These are phyloP conservation scores for Orychophragmus violaceus DNA, from an alignment of 345 rosid species.

Conservation along the genomic window DNA sequence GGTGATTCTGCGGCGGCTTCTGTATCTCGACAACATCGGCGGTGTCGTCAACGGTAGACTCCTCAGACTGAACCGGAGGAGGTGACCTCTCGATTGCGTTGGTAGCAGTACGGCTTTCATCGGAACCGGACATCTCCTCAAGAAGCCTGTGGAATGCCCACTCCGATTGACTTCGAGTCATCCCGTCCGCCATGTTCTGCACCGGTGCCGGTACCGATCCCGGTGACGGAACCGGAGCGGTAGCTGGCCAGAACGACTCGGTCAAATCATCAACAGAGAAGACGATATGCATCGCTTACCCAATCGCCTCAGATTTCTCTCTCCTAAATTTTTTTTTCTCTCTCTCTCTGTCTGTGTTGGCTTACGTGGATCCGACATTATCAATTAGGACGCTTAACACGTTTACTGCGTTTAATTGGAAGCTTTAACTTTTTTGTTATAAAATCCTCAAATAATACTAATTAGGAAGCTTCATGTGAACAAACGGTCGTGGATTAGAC, in stretches of 20 bases:
- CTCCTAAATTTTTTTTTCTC: background rate
- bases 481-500: too few relatives aligned
- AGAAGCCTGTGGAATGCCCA: slow-evolving; percentile 65
- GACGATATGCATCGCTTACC: slow-evolving; percentile 40
- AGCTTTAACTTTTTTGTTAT: background rate
- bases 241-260: slow-evolving; percentile 51
- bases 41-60: slow-evolving; percentile 31
- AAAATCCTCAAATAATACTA: background rate
- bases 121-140: slow-evolving; percentile 36
- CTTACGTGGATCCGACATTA: slow-evolving; percentile 27
- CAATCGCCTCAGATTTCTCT: slow-evolving; percentile 27
- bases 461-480: background rate
- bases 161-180: slow-evolving; percentile 60
- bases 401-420: slow-evolving; percentile 13
- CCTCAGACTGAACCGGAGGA: slow-evolving; percentile 26
- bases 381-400: slow-evolving; percentile 3
- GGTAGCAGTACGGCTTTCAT: slow-evolving; percentile 20
- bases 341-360: background rate
- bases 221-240: slow-evolving; percentile 29
- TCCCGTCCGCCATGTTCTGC: slow-evolving; percentile 25
- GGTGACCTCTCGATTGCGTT: slow-evolving; percentile 29
- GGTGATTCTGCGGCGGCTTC: slow-evolving; percentile 12
- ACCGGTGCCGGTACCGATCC: background rate
- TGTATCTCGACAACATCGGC: slow-evolving; percentile 47
- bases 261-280: slow-evolving; percentile 68